These are phyloP conservation scores for Tetrahymena malaccensis DNA, from an alignment of 73 alveolate species.

Conservation along the genomic window DNA sequence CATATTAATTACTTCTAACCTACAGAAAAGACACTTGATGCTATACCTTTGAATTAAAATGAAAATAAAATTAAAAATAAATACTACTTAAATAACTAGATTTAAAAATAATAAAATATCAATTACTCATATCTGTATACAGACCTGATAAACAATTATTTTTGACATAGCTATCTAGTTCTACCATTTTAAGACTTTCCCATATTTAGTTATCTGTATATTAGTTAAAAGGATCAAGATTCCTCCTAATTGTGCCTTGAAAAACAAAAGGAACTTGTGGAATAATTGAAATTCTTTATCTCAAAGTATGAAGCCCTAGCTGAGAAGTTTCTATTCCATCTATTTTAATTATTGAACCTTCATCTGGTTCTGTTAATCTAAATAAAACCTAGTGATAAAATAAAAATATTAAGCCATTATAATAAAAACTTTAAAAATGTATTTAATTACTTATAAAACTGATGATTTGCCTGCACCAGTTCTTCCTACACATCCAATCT, in stretches of 20 bases:
- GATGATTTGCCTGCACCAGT: slow-evolving; percentile 58
- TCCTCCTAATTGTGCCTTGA: slow-evolving; percentile 78
- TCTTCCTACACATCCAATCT: slow-evolving; percentile 45
- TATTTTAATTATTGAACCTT: slow-evolving; percentile 56
- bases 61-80: too few species aligned
- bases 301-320: slow-evolving; percentile 52
- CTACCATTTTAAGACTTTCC: slow-evolving; percentile 50
- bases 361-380: slow-evolving; percentile 21
- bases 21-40: slow-evolving; percentile 76
- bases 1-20: slow-evolving; percentile 93
- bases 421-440: too few species aligned
- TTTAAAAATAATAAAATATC: too few species aligned
- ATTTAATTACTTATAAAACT: slow-evolving; percentile 4
- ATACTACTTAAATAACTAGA: too few species aligned
- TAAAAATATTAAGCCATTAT: too few species aligned
- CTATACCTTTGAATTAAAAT: slow-evolving; percentile 8
- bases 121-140: slow-evolving; percentile 45
- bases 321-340: slow-evolving; percentile 70
- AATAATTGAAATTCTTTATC: slow-evolving; percentile 79
- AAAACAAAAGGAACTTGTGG: slow-evolving; percentile 90
- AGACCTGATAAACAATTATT: slow-evolving; percentile 63
- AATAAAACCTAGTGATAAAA: background rate
- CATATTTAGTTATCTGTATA: slow-evolving; percentile 53
- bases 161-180: slow-evolving; percentile 59
- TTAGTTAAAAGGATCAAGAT: slow-evolving; percentile 76